A percentile compares a stretch with the other conserved stretches of the same genome.
These are phyloP conservation scores for Verticillium dahliae DNA, from an alignment of 2,329 filamentous ascomycete genomes.

Conservation along the genomic window DNA sequence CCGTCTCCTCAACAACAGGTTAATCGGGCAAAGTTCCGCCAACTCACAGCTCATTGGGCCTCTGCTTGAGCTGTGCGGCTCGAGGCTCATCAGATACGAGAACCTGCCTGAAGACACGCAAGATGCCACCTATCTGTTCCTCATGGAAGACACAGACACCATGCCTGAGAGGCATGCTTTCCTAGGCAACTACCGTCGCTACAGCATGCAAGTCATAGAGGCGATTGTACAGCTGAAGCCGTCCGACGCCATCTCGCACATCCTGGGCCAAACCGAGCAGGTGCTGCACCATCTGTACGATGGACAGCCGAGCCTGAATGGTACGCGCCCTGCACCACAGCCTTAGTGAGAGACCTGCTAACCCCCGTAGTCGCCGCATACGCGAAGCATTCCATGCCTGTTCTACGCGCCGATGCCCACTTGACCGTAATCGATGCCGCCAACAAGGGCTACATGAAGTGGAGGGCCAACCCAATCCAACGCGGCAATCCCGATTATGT, in stretches of 20 bases:
- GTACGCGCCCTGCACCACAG: constrained; percentile 31
- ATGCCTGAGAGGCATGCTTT: constrained; percentile 91
- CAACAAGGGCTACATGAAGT: constrained; percentile 82
- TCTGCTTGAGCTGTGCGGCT: constrained; percentile 75
- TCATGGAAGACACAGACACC: constrained; percentile 92
- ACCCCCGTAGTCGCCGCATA: constrained; percentile 43
- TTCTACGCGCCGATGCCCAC: constrained; percentile 78
- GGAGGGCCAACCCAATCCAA: constrained; percentile 37
- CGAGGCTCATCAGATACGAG: constrained; percentile 82
- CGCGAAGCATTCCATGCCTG: constrained; percentile 63
- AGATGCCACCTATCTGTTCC: constrained; percentile 72
- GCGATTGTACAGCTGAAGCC: constrained; percentile 75
- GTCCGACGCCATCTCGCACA: constrained; percentile 79
- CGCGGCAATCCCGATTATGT: constrained; percentile 11
- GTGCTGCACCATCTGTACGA: constrained; percentile 72
- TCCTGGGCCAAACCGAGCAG: constrained; percentile 71
- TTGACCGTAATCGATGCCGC: constrained; percentile 85
- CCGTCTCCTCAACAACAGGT: constrained; percentile 65
- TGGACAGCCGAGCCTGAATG: constrained; percentile 58
- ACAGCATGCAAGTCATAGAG: constrained; percentile 83
- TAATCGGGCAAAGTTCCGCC: constrained; percentile 59
- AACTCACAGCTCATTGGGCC: constrained; percentile 62
- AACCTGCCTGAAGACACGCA: constrained; percentile 74
- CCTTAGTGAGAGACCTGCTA: not conserved
- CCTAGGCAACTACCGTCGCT: constrained; percentile 88